Evolutionary conservation across 2,329 filamentous ascomycete genomes (phyloP).

Genomic region (Lecanosticta acicola): DNA sequence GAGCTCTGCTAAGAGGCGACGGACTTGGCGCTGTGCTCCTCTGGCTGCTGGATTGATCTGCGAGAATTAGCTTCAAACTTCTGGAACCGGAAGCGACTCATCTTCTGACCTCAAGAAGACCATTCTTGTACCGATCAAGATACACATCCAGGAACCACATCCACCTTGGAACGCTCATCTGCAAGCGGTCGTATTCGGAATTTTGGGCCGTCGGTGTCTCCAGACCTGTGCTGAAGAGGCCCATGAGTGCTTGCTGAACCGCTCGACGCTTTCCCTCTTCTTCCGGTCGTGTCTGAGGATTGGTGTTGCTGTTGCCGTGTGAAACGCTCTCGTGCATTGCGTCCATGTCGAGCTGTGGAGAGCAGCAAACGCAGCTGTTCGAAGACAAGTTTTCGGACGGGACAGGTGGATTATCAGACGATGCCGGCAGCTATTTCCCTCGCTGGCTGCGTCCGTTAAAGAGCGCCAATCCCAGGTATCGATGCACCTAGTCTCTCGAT

Average conservation of each 20-base stretch:
- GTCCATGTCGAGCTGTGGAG: background rate
- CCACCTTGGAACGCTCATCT: background rate
- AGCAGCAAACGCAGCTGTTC: background rate
- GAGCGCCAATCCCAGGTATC: too few relatives aligned
- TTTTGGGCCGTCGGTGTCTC: background rate
- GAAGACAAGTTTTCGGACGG: too few relatives aligned
- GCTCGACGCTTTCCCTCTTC: background rate
- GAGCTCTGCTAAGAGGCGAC: background rate
- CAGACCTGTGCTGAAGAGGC: background rate
- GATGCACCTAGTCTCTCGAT: background rate
- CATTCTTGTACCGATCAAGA: background rate
- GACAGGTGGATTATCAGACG: too few relatives aligned
- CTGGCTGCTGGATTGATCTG: background rate
- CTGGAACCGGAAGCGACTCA: background rate
- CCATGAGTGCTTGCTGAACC: background rate
- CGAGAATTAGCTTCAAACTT: background rate
- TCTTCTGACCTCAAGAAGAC: background rate
- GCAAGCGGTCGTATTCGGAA: background rate
- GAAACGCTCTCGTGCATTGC: background rate
- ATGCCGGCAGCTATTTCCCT: too few relatives aligned
- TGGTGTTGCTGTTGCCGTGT: background rate
- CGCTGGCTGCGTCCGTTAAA: too few relatives aligned
- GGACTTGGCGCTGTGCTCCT: background rate
- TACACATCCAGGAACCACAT: constrained; percentile 2
- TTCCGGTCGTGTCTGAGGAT: background rate